Percentiles rank a stretch among this genome's conserved stretches.
These are phyloP conservation scores for Scopulariopsis brevicaulis DNA, from an alignment of 2,329 filamentous ascomycete genomes.

Conservation along the genomic window DNA sequence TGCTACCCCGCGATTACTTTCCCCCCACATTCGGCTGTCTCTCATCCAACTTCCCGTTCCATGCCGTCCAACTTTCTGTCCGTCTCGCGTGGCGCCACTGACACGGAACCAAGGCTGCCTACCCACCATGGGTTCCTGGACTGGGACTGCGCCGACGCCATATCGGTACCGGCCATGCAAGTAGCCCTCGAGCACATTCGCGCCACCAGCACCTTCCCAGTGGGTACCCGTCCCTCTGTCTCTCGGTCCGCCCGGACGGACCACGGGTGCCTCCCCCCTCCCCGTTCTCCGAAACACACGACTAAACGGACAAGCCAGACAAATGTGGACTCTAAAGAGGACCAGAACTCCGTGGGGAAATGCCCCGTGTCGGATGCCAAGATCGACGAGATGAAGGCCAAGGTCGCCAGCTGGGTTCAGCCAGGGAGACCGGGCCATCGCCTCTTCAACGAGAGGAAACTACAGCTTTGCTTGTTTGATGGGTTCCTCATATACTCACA, in stretches of 20 bases:
- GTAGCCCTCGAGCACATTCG: constrained; percentile 60
- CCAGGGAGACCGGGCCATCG: constrained; percentile 30
- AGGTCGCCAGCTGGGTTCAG: constrained; percentile 34
- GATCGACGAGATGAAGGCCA: constrained; percentile 32
- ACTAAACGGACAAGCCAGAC: constrained; percentile 21
- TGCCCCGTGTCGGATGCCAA: constrained; percentile 37
- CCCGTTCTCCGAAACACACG: neutral
- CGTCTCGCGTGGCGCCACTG: neutral
- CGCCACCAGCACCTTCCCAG: constrained; percentile 51
- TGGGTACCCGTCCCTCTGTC: constrained; percentile 21
- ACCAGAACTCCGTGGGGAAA: constrained; percentile 47
- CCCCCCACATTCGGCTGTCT: neutral
- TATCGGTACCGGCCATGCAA: constrained; percentile 60
- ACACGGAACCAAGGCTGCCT: constrained; percentile 5
- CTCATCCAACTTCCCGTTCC: neutral
- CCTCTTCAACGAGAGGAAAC: constrained; percentile 14
- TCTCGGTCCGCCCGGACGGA: constrained; percentile 13
- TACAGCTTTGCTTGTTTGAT: constrained; percentile 64
- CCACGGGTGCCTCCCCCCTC: constrained; percentile 12
- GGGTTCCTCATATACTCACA: constrained; percentile 75
- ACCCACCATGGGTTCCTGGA: constrained; percentile 52
- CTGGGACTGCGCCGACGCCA: constrained; percentile 80
- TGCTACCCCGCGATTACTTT: neutral
- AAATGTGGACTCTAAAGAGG: constrained; percentile 41
- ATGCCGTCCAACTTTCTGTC: no score